Base-by-base conservation (phyloP, 176 grass and related monocot genomes). In the Cocos nucifera region DNA sequence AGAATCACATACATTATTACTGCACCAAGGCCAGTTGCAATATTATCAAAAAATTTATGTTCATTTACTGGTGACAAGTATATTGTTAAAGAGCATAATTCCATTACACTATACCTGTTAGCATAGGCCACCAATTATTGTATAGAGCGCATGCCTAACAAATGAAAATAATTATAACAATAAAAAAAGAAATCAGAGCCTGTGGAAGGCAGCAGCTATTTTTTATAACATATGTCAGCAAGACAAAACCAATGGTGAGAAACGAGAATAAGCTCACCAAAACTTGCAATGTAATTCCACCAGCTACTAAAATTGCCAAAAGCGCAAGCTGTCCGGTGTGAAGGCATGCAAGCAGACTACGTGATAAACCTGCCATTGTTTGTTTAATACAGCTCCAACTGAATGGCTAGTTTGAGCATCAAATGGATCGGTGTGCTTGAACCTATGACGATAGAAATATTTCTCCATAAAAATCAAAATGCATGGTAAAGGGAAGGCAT, bases 61-160 rank as follows among this genome's bases (percentile, higher is more conserved):
- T 16, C 3, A 72, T 61, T 44, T 44, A 44, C 9, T 44, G 10
- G 35, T 10, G 35, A 44, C 35, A 44, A 44, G 2, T 44, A 44
- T 60, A 6, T 71, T 49, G 27, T 4, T 50, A 53, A 18, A 22
- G 5, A 3, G n/a, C 4, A 17, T 25, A 21, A 19, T 51, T 54
- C 0, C 32, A 19, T 15, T 21, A 17, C 10, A 57, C 0, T 25
- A 61, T 67, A 98, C 87, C 93, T 86, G 93, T 98, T 39, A 92
- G 70, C 93, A 98, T 92, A 64, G 93, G 93, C 93, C 93, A 98
- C 93, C 93, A 98, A 64, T 98, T 98, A 78, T 75, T 86, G 50
- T 92, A 89, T 4, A 98, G 56, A 79, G 79, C 81, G 56, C 93
- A 98, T 0, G 93, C 93, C 93, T 98, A 70, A 60, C 55, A 73